Evolutionary conservation across 805 yeast species (phyloP).

Genomic region (Candida andamanensis): DNA sequence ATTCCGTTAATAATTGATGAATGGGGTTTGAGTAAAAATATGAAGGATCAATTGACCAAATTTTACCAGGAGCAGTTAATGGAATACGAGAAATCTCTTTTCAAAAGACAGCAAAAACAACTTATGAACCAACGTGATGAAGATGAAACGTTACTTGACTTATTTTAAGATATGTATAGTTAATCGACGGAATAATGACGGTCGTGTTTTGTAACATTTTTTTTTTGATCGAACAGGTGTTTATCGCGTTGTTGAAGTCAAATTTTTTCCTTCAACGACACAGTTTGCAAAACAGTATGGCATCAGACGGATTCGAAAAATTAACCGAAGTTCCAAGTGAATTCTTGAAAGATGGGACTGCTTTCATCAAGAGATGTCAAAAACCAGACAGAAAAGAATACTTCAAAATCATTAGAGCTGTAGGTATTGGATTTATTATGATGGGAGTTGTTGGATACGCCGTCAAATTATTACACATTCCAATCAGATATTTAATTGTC

Average conservation of each 20-base stretch:
- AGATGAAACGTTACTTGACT: slow-evolving; percentile 19
- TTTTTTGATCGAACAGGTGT: too few species aligned
- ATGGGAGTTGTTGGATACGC: slow-evolving; percentile 97
- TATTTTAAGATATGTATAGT: slow-evolving; percentile 6
- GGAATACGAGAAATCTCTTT: slow-evolving; percentile 13
- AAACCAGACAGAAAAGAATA: slow-evolving; percentile 90
- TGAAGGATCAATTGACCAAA: slow-evolving; percentile 18
- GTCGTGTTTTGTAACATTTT: too few species aligned
- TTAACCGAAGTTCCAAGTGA: slow-evolving; percentile 83
- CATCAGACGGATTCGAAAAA: slow-evolving; percentile 67
- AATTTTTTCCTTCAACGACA: neutral
- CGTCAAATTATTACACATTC: slow-evolving; percentile 90
- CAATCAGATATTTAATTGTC: slow-evolving; percentile 92
- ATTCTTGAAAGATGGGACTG: slow-evolving; percentile 85
- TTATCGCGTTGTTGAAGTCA: slow-evolving; percentile 6
- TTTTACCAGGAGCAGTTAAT: slow-evolving; percentile 5
- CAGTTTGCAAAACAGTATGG: slow-evolving; percentile 21
- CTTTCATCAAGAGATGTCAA: slow-evolving; percentile 85
- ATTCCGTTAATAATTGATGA: slow-evolving; percentile 24
- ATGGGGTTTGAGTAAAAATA: slow-evolving; percentile 30
- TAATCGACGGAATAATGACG: too few species aligned
- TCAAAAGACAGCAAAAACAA: slow-evolving; percentile 19
- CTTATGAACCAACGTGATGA: slow-evolving; percentile 15
- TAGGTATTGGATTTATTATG: slow-evolving; percentile 93
- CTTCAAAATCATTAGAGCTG: slow-evolving; percentile 85